These are phyloP conservation scores for Yamadazyma oceani DNA, from an alignment of 1,139 yeast species.

Conservation along the genomic window DNA sequence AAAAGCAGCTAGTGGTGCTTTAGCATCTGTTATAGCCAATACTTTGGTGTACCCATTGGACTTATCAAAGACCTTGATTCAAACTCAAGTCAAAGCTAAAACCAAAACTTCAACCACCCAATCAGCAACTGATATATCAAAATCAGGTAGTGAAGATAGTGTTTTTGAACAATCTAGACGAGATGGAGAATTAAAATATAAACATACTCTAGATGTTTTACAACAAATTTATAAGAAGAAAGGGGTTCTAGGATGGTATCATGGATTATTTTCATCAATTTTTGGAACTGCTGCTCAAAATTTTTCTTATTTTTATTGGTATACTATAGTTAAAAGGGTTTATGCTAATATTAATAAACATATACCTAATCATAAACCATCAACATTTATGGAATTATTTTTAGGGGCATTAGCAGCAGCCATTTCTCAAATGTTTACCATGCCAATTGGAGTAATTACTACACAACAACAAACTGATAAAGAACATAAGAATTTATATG, in stretches of 20 bases:
- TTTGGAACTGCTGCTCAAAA: constrained; percentile 78
- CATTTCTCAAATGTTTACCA: constrained; percentile 76
- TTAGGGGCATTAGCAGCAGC: constrained; percentile 87
- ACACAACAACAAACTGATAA: constrained; percentile 78
- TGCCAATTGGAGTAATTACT: constrained; percentile 80
- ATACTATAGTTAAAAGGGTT: constrained; percentile 65
- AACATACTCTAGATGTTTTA: constrained; percentile 64
- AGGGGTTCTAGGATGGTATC: constrained; percentile 75
- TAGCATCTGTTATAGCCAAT: constrained; percentile 82
- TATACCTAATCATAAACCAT: constrained; percentile 40
- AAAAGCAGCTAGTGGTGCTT: constrained; percentile 81
- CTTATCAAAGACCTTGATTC: constrained; percentile 69
- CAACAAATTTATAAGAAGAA: constrained; percentile 53
- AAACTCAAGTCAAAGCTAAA: constrained; percentile 54
- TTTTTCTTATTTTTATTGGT: constrained; percentile 87
- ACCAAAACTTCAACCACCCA: constrained; percentile 12
- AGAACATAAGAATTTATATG: constrained; percentile 40
- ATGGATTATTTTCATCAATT: constrained; percentile 69
- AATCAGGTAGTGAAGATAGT: constrained; percentile 25
- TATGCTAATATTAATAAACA: constrained; percentile 49
- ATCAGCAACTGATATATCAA: constrained; percentile 19
- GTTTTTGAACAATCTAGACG: constrained; percentile 23
- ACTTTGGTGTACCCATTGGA: constrained; percentile 77
- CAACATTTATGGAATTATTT: constrained; percentile 70
- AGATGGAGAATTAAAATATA: constrained; percentile 43